These are phyloP conservation scores for Vanrija humicola DNA, from an alignment of 1,284 basidiomycete species.

Conservation along the genomic window DNA sequence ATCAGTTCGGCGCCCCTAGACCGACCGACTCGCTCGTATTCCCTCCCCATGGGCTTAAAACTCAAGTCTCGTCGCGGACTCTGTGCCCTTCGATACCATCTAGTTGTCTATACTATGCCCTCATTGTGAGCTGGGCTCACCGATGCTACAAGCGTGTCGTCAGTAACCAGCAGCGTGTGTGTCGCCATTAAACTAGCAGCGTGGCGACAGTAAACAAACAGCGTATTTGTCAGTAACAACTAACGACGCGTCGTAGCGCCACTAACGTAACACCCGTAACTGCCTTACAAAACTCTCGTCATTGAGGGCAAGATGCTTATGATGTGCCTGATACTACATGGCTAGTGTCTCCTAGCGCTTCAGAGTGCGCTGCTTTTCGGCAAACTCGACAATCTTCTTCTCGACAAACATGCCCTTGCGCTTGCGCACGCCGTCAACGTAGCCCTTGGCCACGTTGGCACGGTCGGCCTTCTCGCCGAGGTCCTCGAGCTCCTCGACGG, in stretches of 20 bases:
- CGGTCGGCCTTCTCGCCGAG: conserved; percentile 93
- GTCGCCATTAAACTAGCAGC: too few relatives aligned
- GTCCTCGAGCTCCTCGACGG: conserved; percentile 96
- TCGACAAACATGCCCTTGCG: conserved; percentile 96
- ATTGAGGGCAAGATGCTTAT: too few relatives aligned
- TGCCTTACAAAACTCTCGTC: too few relatives aligned
- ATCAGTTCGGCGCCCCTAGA: too few relatives aligned
- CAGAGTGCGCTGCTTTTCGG: conserved; percentile 94
- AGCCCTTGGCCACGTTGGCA: conserved; percentile 87
- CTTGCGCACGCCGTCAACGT: conserved; percentile 86
- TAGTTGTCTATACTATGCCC: conserved; percentile 6
- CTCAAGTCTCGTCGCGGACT: too few relatives aligned
- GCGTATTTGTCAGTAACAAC: too few relatives aligned
- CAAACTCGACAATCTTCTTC: conserved; percentile 84
- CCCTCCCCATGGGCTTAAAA: too few relatives aligned
- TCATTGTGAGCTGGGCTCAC: background rate
- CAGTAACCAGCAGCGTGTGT: background rate
- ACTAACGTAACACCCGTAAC: too few relatives aligned
- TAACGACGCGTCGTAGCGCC: too few relatives aligned
- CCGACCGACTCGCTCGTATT: too few relatives aligned
- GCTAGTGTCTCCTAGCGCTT: conserved; percentile 58
- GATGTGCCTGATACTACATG: too few relatives aligned
- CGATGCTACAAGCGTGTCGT: background rate
- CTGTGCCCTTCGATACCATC: background rate
- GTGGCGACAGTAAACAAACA: too few relatives aligned